Base-by-base conservation (phyloP, 1,284 basidiomycete species). In the Chondrostereum purpureum region DNA sequence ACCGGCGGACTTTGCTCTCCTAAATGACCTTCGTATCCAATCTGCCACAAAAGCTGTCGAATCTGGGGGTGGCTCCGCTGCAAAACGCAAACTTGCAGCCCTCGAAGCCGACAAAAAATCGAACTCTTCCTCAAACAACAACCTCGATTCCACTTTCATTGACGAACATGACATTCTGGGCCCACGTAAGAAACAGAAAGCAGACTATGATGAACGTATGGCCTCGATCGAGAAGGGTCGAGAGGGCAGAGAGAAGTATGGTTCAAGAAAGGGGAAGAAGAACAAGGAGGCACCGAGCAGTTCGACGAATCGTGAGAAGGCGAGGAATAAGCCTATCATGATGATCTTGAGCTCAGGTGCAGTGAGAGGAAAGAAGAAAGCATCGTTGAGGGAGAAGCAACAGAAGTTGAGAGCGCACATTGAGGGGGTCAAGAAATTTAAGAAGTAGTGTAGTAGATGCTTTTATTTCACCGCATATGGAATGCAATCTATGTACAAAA, bases 161-260 rank as follows among this genome's bases (percentile, higher is more conserved):
- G 90, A 88, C n/a, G 92, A 95, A 58, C 75, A 76, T 49, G 90
- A 93, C 59, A 98, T 99, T 53, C 73, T 98, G 3, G 95, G 96
- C 1, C 90, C 92, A 4, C 81, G 90, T 47, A 99, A 98, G 71
- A 96, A 93, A 68, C 76, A 77, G 22, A 99, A 98, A 66, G 82
- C 89, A 2, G 88, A 92, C 59, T 98, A 99, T 63, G 92, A 92
- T 49, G 95, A 96, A 62, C 84, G 95, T 17, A 82, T 99, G 68
- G 93, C 88, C 2, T 87, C 83, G 13, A 91, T 99, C 55, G 81
- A 88, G 59, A 88, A 92, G 62, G 95, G 95, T 1, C 78, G 95
- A 22, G 94, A 99, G 64, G 96, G 92, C 0, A 78, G 96, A 42
- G 94, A 96, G 59, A 98, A 97, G 72, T 99, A 85, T 60, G 92